Evolutionary conservation across 116 monocot genomes (phyloP).

Genomic region (Dioscorea cayenensis): DNA sequence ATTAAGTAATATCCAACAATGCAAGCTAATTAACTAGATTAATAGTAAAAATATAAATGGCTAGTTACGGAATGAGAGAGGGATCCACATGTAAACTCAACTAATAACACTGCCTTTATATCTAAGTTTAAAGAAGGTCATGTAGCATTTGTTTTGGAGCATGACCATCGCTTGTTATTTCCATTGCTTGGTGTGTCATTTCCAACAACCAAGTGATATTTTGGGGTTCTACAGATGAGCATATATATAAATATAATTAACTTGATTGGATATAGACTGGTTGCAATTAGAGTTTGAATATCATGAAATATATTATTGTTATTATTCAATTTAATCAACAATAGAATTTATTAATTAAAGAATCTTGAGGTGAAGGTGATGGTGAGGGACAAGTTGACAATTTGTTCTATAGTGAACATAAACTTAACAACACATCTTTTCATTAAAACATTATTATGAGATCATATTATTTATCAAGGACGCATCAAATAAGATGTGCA

Average conservation of each 20-base stretch:
- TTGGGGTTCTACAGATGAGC: background rate
- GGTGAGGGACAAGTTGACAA: background rate
- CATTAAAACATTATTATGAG: no score
- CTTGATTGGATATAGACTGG: background rate
- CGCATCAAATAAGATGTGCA: no score
- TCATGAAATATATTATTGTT: no score
- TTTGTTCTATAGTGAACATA: no score
- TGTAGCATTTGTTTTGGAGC: background rate
- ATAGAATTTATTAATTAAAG: background rate
- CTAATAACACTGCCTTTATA: background rate
- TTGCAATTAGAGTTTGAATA: background rate
- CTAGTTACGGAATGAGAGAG: background rate
- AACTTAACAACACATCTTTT: no score
- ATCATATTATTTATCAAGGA: no score
- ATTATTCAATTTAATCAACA: background rate
- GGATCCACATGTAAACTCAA: slow-evolving; percentile 1
- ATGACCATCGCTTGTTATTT: background rate
- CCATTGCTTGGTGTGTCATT: background rate
- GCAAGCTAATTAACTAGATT: background rate
- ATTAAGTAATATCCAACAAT: background rate
- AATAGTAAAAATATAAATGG: background rate
- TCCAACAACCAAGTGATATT: background rate
- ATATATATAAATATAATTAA: background rate
- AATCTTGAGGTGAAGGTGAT: background rate
- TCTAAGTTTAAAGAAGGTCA: background rate